Evolutionary conservation across 768 basidiomycete genomes (phyloP).

Genomic region (Lactifluus hygrophoroides): DNA sequence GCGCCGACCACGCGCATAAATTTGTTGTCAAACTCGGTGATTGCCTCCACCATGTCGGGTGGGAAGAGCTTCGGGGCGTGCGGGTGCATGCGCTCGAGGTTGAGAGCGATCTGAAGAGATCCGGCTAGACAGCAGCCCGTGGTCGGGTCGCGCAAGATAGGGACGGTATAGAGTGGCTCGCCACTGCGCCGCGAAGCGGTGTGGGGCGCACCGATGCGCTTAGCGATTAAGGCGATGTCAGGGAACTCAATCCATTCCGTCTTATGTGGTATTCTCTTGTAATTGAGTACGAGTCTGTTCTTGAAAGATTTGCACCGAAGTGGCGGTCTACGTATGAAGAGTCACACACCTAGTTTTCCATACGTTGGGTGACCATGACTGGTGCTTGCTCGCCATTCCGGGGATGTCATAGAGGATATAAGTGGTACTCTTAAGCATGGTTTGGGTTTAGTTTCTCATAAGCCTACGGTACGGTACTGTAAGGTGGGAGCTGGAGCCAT

Average conservation of each 20-base stretch:
- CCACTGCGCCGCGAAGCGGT: neutral
- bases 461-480: too few relatives aligned
- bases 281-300: conserved; percentile 31
- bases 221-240: neutral
- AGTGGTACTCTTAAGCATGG: neutral
- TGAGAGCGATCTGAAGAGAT: conserved; percentile 38
- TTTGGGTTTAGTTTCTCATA: too few relatives aligned
- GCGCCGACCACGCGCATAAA: conserved; percentile 7
- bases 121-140: conserved; percentile 28
- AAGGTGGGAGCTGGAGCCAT: too few relatives aligned
- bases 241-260: conserved; percentile 33
- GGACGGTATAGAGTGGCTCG: neutral
- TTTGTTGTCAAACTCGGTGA: conserved; percentile 22
- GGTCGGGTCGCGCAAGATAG: neutral
- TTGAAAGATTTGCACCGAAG: neutral
- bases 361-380: conserved; percentile 28
- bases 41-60: conserved; percentile 7
- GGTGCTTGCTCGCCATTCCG: conserved; percentile 1
- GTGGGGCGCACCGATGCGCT: neutral
- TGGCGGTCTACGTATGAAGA: neutral
- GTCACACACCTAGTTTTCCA: conserved; percentile 27
- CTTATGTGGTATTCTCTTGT: conserved; percentile 35
- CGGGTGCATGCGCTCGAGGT: conserved; percentile 41
- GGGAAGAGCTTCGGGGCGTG: conserved; percentile 34
- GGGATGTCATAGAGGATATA: conserved; percentile 17